Conservation (phyloP, 129 eudicot species). For the Tanacetum coccineum region DNA sequence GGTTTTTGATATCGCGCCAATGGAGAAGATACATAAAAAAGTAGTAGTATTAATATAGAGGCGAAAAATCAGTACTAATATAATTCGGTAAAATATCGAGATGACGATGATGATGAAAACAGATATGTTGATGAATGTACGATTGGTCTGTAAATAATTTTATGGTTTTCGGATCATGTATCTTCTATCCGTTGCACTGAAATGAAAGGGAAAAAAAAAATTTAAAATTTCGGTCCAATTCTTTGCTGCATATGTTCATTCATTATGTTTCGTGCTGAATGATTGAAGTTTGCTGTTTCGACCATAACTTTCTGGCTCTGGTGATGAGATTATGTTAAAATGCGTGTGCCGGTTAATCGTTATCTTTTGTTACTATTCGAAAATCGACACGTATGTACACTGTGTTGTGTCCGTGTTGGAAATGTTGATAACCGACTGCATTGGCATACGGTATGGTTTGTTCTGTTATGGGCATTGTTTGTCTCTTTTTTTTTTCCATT, state of each 20-base stretch:
- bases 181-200: constrained; percentile 13
- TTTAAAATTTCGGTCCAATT: constrained; percentile 11
- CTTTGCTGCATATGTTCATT: constrained; percentile 8
- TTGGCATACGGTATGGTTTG: constrained; percentile 7
- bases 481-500: too few relatives aligned
- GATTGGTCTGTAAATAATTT: constrained; percentile 29
- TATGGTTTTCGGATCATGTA: constrained; percentile 16
- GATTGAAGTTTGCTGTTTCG: not conserved
- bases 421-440: too few relatives aligned
- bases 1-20: not conserved
- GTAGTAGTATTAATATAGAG: constrained; percentile 2
- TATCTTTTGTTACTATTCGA: constrained; percentile 15
- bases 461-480: constrained; percentile 5
- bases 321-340: constrained; percentile 2
- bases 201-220: constrained; percentile 4
- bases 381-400: constrained; percentile 10
- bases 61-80: constrained; percentile 6
- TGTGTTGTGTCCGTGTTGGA: constrained; percentile 15
- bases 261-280: too few relatives aligned
- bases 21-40: not conserved
- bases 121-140: too few relatives aligned
- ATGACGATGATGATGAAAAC: constrained; percentile 22
- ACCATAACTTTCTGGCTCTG: not conserved
- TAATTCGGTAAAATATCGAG: not conserved
- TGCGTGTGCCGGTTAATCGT: constrained; percentile 8